Base-by-base conservation (phyloP, 1,284 basidiomycete species). In the Lentinula novae-zelandiae region DNA sequence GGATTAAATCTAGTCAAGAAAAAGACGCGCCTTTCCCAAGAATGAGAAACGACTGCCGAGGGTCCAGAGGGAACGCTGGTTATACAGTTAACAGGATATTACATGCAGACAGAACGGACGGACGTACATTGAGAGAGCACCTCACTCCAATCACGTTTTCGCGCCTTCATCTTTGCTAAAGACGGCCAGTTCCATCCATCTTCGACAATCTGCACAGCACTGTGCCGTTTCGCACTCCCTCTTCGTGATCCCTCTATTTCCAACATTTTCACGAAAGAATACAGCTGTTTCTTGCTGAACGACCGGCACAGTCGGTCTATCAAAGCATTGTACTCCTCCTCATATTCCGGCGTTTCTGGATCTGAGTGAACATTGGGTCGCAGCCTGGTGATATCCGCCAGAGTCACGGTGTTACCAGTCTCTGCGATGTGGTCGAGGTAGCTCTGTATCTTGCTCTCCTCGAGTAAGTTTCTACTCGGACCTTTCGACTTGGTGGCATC, bases 141-240 rank as follows among this genome's bases (percentile, higher is more conserved):
- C 69, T 85, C 82, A n/a, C 78, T 84, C 68, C 72, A 75, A 60
- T 87, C 85, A 53, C 76, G 74, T 63, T 74, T 76, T 55, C 75
- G 73, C 65, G 78, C 79, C 66, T 81, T 76, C 5, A 87, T 73
- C 42, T 81, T 78, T 54, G 76, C 74, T 62, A 87, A 69, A 40
- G 83, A 82, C 13, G 86, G 84, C 87, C 86, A 90, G 27, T 75
- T 75, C 89, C 89, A 92, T 58, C 76, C 71, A 60, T 78, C 73
- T 69, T 88, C 85, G 40, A 91, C 77, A 63, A 92, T 86, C 2
- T 77, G 73, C 60, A 80, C 78, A 20, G 81, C 85, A 67, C 76
- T 81, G 22, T 82, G 72, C 34, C 69, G 65, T 71, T 88, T 85
- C 48, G 67, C 67, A 44, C 65, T 50, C 62, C 60, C 67, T 73